Evolutionary conservation across 106 monocot genomes (phyloP), one percentile per base, ranked within the genome.

Genomic region (Dendrobium huoshanense): DNA sequence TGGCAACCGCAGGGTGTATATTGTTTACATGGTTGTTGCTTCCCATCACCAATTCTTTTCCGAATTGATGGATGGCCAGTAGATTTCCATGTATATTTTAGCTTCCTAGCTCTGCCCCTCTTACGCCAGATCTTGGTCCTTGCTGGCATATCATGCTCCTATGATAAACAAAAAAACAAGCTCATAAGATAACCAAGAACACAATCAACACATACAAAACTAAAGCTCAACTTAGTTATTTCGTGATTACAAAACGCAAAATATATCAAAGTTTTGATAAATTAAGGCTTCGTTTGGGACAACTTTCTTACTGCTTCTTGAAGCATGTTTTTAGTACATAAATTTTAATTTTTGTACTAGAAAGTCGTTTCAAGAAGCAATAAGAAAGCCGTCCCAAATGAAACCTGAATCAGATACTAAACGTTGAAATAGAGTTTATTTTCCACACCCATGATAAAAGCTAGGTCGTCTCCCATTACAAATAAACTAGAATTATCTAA

Each of bases 71-170:
- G 99, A 85, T 99, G 91, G 0, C 92, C 95, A 77, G 99, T 80
- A 86, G 95, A 91, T 82, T 99, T 99, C 99, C 99, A 99, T 7
- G 99, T 93, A 80, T 99, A 99, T 76, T 95, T 99, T 5, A 95
- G 83, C 84, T 90, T 99, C 20, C 88, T 83, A 70, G 89, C 75
- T 86, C 80, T 91, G 54, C 99, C 92, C 73, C 89, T 87, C 72
- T 90, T 83, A 29, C 91, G 89, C 84, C 87, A 93, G 18, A 91
- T 88, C 40, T 94, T 81, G 29, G 87, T 81, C 86, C 98, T 88
- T 81, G 80, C 20, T 41, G 89, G 87, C 75, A 87, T 81, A 16
- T 91, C 99, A 78, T 88, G 88, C 22, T 93, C 99, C 99, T 99
- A 44, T 75, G 11, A 11, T 1, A 70, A 37, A 61, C 4, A 68